Evolutionary conservation across 208 protist genomes (phyloP), one percentile per base, ranked within the genome.

Genomic region (Willaertia magna): DNA sequence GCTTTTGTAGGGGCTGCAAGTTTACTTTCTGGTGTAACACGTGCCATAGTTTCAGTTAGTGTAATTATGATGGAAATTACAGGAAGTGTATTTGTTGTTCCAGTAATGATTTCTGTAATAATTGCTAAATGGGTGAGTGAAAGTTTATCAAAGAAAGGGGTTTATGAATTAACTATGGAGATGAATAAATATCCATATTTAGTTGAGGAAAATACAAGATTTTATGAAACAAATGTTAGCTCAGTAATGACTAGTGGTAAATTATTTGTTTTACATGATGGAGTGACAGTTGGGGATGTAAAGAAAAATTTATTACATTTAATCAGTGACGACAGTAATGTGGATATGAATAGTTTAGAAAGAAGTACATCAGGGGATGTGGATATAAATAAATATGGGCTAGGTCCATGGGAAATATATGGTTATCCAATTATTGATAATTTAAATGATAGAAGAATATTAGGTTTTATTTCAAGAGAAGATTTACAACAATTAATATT

Each of bases 61-160:
- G 94, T 98, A 59, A 97, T 97, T 85, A 94, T 98, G 93, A 90
- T 97, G n/a, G 94, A 98, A 89, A 90, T 96, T 3, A 95, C 95
- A 39, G 94, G 94, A 47, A 93, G 97, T 87, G 93, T 94, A 87
- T 96, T 96, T 87, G 87, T 96, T 46, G 90, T 98, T 42, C 95
- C 96, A 34, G 93, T 97, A 44, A 98, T 98, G 96, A 91, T 95
- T 44, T 92, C 94, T 18, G 93, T 96, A 39, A 93, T 97, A 44
- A 92, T 96, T 90, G 91, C 93, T 43, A 97, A 96, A 85, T 91
- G 91, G 11, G 93, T 95, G 16, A 95, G 93, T 9, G 94, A 97
- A 87, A n/a, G n/a, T n/a, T 20, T n/a, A 18, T 18, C 74, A 85
- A n/a, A 49, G 74, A n/a, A 85, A 85, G 74, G 26, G 79, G 43